Evolutionary conservation across 495 filamentous ascomycete species (phyloP).

Genomic region (Ramalina intermedia): DNA sequence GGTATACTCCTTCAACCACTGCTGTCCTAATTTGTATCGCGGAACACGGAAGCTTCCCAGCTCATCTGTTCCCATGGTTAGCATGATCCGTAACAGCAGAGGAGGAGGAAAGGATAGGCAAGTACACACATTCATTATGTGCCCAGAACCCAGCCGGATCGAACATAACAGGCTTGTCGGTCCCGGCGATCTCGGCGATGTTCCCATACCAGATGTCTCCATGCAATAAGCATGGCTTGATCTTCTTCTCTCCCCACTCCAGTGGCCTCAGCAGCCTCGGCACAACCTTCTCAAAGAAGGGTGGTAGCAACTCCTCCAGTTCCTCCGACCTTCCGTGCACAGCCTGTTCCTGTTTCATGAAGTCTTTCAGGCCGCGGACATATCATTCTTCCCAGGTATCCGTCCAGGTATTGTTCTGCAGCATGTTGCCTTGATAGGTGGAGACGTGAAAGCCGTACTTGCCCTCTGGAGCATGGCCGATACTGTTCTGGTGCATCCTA

Average conservation of each 20-base stretch:
- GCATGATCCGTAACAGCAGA: too few relatives aligned
- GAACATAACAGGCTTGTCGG: conserved; percentile 14
- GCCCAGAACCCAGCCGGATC: conserved; percentile 14
- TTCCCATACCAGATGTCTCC: conserved; percentile 12
- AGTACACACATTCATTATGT: conserved; percentile 18
- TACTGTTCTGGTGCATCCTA: background rate
- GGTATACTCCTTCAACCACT: conserved; percentile 15
- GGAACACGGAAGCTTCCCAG: conserved; percentile 1
- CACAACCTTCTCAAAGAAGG: conserved; percentile 4
- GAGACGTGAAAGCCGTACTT: conserved; percentile 9
- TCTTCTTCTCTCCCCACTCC: background rate
- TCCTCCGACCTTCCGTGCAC: conserved; percentile 19
- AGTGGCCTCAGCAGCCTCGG: conserved; percentile 3
- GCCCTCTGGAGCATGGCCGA: background rate
- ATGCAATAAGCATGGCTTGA: conserved; percentile 1
- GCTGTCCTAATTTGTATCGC: conserved; percentile 14
- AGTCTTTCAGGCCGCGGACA: background rate
- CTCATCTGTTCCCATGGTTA: conserved; percentile 6
- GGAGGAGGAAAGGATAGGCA: background rate
- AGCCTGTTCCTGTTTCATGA: conserved; percentile 11
- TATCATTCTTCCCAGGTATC: conserved; percentile 13
- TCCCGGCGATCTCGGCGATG: conserved; percentile 7
- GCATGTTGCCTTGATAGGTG: conserved; percentile 6
- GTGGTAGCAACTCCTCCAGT: conserved; percentile 11
- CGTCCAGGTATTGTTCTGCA: conserved; percentile 7